Evolutionary conservation across 106 monocot genomes (phyloP), one percentile per base, ranked within the genome.

Genomic region (Ottelia alismoides): DNA sequence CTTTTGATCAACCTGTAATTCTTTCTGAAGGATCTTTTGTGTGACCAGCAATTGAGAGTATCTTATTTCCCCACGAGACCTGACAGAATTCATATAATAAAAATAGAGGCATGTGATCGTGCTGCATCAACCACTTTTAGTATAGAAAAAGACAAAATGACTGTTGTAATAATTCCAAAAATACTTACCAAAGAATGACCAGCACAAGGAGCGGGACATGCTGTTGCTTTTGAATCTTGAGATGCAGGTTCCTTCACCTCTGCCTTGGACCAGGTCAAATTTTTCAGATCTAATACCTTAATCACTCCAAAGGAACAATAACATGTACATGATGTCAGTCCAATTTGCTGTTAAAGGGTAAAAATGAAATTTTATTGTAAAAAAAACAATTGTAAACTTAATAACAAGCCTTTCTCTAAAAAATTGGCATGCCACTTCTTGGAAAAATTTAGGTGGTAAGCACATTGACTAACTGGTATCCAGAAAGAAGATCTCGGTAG

Each of bases 261-360:
- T 51, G 83, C 25, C 63, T 79, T 88, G 10, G 79, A 83, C 88
- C 88, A 88, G 53, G 76, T 62, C 73, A 88, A 68, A 46, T 64
- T 76, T 70, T 79, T 88, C 62, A 88, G 74, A 65, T 88, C 88
- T 49, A 88, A 57, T 76, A 74, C 88, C 88, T 88, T 78, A 27
- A 44, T 58, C 52, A 55, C 40, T 7, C 10, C 40, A 43, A 43
- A 43, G 40, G 6, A 43, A 16, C 6, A 20, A n/a, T 5, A 51
- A 11, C 20, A 16, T 23, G 40, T n/a, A n/a, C n/a, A n/a, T n/a
- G n/a, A n/a, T n/a, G 40, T 43, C 10, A 43, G 16, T 43, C 6
- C 40, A 43, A 43, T 7, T 43, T 16, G 40, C 6, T 7, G 40
- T 7, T 16, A 43, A 7, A 16, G 16, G 40, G 40, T 6, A 16